phyloP scores from a whole-genome alignment of 2,329 filamentous ascomycete species.

The Cytospora mali region DNA sequence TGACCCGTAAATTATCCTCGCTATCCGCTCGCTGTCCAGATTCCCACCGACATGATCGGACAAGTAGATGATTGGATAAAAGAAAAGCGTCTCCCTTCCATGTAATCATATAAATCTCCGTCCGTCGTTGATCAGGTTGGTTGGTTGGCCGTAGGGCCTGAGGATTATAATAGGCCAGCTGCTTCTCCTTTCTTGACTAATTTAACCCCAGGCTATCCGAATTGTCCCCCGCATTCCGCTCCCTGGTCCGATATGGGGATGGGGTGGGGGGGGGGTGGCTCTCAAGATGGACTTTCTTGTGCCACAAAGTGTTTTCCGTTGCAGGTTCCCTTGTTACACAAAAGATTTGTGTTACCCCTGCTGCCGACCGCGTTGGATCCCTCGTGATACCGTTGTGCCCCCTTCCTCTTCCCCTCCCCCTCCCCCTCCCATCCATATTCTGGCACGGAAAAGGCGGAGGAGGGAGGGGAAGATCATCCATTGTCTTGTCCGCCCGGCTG shows the following conservation, averaged over 20 bases:
- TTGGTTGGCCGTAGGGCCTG: too few species aligned
- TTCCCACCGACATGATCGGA: not conserved
- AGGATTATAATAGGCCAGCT: not conserved
- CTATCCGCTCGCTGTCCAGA: not conserved
- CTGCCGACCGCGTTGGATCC: not conserved
- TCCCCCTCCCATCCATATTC: not conserved
- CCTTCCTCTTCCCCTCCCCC: too few species aligned
- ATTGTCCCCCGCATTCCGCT: not conserved
- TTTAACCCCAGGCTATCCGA: not conserved
- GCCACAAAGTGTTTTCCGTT: not conserved
- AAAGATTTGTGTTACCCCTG: not conserved
- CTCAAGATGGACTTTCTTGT: not conserved
- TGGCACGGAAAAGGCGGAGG: not conserved
- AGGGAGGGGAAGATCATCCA: not conserved
- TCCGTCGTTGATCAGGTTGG: not conserved
- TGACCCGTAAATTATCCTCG: not conserved
- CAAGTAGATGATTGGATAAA: not conserved
- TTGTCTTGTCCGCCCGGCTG: not conserved
- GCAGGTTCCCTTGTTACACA: not conserved
- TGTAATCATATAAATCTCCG: not conserved
- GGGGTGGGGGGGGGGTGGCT: not conserved
- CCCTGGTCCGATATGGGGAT: too few species aligned
- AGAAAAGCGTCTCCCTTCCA: not conserved
- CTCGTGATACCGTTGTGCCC: not conserved
- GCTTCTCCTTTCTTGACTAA: not conserved